Base-by-base conservation (phyloP, 73 alveolate species). In the Diophrys appendiculata region DNA sequence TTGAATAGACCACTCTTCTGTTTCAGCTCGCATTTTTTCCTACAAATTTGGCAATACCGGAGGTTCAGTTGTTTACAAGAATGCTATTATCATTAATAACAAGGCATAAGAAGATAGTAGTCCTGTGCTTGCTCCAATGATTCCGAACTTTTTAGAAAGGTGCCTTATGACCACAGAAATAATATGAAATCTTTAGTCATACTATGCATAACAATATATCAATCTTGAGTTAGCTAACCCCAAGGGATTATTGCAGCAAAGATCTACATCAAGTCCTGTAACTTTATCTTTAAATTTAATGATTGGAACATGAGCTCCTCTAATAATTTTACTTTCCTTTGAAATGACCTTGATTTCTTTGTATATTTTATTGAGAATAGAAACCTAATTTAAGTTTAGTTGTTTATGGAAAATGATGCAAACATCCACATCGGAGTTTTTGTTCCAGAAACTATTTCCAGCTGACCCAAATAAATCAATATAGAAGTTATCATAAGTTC, bases 141-240 rank as follows among this genome's bases (percentile, higher is more conserved):
- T 81, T 29, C 78, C 89, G 69, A 76, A 82, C 55, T 88, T 87
- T 77, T 91, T 91, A 14, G 92, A 88, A 91, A 93, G 88, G 68
- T 68, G 82, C 76, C 88, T 91, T 73, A 91, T 30, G 80, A 87
- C 88, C 24, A 81, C 68, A 30, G 91, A 85, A 13, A 91, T 32
- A 68, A 91, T 88, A 69, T 91, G 97, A 86, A 91, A 91, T 65
- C 97, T 76, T 78, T 91, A 91, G 65, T 91, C 97, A 23, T 81
- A 33, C 80, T 83, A 70, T 73, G 88, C 68, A 74, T 91, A 91
- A 69, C 75, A 71, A 69, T 85, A 74, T 14, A 91, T 86, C 70
- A 91, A 80, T 35, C 88, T 86, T 22, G 97, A 88, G 72, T 91
- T 91, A 73, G 29, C 14, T 68, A 91, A 76, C 13, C 91, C 95